Base-by-base conservation (phyloP, 164 flowering plant genomes). In the Chloranthus sessilifolius region DNA sequence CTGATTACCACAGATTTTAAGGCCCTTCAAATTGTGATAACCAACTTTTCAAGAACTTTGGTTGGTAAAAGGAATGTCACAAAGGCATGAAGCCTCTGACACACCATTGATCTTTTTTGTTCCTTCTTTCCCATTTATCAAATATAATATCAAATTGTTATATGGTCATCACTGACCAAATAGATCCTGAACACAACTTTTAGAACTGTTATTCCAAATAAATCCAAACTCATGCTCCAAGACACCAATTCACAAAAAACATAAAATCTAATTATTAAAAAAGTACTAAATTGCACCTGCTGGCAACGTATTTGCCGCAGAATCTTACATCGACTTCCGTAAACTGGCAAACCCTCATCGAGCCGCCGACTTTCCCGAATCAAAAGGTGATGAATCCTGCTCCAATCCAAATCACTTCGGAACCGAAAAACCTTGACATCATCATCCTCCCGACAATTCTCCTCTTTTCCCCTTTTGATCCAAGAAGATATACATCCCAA, bases 301-400 rank as follows among this genome's bases (percentile, higher is more conserved):
- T 78, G 69, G 24, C 20, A 5, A 38, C 52, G 62, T 39, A 88
- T 69, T 25, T 64, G 60, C 14, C 16, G 31, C 14, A 88, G 62
- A 42, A 88, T 76, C 9, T 74, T 71, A 55, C 41, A 56, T 30
- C 91, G 56, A 25, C 21, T 64, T 1, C 73, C 72, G 55, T 81
- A 85, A 43, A 89, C 76, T 0, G 95, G 95, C 62, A 89, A 59
- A 3, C 89, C 83, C 27, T 65, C 92, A 5, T 77, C 79, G 19
- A 89, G 69, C 64, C 99, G 50, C 43, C 72, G 57, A 34, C 80
- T 62, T 58, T 92, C 97, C 59, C 97, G 55, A 64, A 42, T 27
- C 37, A 89, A 64, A 43, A 81, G 17, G 22, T 43, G 30, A 57
- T 77, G 68, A 54, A 86, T 61, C 52, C 52, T 68, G 11, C 47